Base-by-base conservation (phyloP, 2,329 filamentous ascomycete species). In the Colletotrichum eremochloae region DNA sequence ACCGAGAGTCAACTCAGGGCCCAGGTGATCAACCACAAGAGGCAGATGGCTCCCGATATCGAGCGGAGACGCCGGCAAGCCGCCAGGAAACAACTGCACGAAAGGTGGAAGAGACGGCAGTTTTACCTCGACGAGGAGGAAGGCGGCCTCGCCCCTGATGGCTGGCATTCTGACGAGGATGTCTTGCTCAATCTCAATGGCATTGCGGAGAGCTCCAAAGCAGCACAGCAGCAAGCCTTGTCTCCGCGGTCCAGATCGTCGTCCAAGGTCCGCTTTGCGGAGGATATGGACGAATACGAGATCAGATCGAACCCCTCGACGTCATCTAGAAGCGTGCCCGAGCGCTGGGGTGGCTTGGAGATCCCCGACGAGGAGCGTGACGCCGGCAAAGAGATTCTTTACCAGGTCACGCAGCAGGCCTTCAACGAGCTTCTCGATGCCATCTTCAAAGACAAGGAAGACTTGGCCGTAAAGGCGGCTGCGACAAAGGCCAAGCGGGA, bases 401-500 rank as follows among this genome's bases (percentile, higher is more conserved):
- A 97, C 78, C 94, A 97, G 80, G 91, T 97, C 42, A 95, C 94
- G 0, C 95, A 98, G 80, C 93, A 97, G 81, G 93, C 94, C 0
- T 94, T 97, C 83, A 98, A 98, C 78, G 95, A 98, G 81, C 85
- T 98, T 2, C 88, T 99, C 0, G 94, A 98, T 78, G 88, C 91
- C 1, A 86, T 99, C 0, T 99, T 99, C 84, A 92, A 92, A 76
- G 86, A 88, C 5, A 92, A 92, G 75, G 96, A 98, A 80, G 91
- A 95, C 74, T 80, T 94, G 24, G 91, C 94, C 1, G 83, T 96
- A 71, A 87, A 90, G 67, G 91, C 91, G 14, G 88, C 89, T 11
- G 86, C 88, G 61, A 94, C 92, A 0, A 89, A 88, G 74, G 83
- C 84, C 12, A 85, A 90, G 68, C 89, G 94, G 50, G 85, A 90